phyloP scores from a whole-genome alignment of 352 stramenopile genomes.

The Phytopythium chamaehyphon region DNA sequence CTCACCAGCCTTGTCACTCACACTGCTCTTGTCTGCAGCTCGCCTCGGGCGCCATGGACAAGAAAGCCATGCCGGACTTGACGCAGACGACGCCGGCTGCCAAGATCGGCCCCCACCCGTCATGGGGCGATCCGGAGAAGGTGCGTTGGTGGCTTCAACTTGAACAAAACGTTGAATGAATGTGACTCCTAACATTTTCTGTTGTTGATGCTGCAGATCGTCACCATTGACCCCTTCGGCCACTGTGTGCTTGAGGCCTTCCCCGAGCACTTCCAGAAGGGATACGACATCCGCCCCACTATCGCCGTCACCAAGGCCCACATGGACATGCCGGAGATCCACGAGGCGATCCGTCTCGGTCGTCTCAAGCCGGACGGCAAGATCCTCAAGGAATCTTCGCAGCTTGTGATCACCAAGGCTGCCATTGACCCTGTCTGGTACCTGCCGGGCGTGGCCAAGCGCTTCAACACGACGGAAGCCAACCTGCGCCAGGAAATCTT shows the following conservation, averaged over 20 bases:
- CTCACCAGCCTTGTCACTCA: not conserved
- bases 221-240: conserved; percentile 78
- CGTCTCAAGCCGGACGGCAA: conserved; percentile 96
- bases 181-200: not conserved
- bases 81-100: conserved; percentile 94
- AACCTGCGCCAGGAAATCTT: conserved; percentile 97
- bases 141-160: conserved; percentile 7
- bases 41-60: conserved; percentile 70
- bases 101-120: conserved; percentile 95
- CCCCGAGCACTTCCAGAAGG: conserved; percentile 94
- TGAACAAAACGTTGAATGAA: not conserved
- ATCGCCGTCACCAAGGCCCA: conserved; percentile 97
- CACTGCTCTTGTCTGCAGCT: conserved; percentile 20
- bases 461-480: conserved; percentile 96
- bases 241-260: conserved; percentile 87
- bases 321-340: conserved; percentile 99
- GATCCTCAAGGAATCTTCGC: conserved; percentile 89
- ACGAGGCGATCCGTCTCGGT: conserved; percentile 91
- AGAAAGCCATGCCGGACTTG: conserved; percentile 69
- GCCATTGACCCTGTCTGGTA: conserved; percentile 99
- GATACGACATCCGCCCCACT: conserved; percentile 97
- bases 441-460: conserved; percentile 96
- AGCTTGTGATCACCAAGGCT: conserved; percentile 95
- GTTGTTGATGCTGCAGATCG: conserved; percentile 25
- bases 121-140: conserved; percentile 96